Evolutionary conservation across 2,329 filamentous ascomycete species (phyloP), one percentile per base, ranked within the genome.

Genomic region (Epichloe typhina): DNA sequence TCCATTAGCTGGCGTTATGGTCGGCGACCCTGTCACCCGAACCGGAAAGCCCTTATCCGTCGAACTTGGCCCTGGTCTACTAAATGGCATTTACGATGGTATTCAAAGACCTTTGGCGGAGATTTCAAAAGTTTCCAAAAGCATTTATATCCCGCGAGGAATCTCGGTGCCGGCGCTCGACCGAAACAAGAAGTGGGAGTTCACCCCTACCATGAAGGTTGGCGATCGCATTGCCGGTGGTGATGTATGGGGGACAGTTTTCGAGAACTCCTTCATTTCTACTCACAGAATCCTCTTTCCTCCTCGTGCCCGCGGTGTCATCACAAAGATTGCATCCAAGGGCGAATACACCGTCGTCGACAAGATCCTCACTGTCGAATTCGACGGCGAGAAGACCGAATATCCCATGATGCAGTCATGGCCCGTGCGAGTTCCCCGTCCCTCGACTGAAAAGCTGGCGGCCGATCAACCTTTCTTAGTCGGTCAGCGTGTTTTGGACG

Each of bases 31-130:
- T 47, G 93, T 98, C 59, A 63, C 73, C 54, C 82, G 91, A 63
- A 96, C 91, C 52, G 88, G 89, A 69, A 96, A 97, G 78, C 93
- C 93, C 56, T 76, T 98, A 51, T 96, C 93, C 52, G 93, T 98
- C 70, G 93, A 98, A 71, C 84, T 98, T 46, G 93, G 93, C 47
- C 93, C 93, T 56, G 93, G 93, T 66, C 76, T 98, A 68, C 88
- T 98, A 80, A 91, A 97, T 73, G 96, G 93, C 59, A 98, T 98
- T 69, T 98, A 97, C 77, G 93, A 98, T 69, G 93, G 93, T 74
- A 98, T 98, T 63, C 93, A 98, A 71, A 84, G 93, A 66, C 93
- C 93, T 47, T 83, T 98, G 61, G 84, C 84, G 71, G 83, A 80
- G 58, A 98, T 98, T 63, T 76, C 88, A 59, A 74, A 84, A 40